Percentiles rank a stretch among this genome's conserved stretches.
Conservation (phyloP, 768 basidiomycete genomes). For the Serendipita sp. region DNA sequence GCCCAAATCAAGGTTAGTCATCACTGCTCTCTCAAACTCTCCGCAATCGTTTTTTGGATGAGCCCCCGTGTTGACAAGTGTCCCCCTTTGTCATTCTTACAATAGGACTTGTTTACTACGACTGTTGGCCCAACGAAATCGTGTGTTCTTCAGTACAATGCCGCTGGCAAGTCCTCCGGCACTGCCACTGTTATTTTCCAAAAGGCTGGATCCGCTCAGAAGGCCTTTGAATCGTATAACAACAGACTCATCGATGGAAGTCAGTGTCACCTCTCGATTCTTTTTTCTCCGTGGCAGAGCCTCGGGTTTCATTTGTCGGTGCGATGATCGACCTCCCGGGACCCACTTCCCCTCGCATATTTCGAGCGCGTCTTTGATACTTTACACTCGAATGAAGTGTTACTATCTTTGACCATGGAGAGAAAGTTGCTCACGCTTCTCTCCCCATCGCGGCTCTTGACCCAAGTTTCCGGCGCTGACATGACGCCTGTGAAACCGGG, state of each 20-base stretch:
- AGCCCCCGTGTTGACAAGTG: neutral
- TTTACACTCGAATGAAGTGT: neutral
- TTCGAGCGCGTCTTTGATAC: slow-evolving; percentile 8
- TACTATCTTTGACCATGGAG: neutral
- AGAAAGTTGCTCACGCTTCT: too few relatives aligned
- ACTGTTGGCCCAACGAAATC: slow-evolving; percentile 81
- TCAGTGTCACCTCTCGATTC: slow-evolving; percentile 66
- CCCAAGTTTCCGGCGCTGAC: too few relatives aligned
- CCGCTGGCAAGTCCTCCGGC: slow-evolving; percentile 77
- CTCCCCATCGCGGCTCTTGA: too few relatives aligned
- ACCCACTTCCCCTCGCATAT: neutral
- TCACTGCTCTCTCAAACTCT: too few relatives aligned
- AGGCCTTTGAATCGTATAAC: slow-evolving; percentile 90
- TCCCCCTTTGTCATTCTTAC: slow-evolving; percentile 6
- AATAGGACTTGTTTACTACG: slow-evolving; percentile 77
- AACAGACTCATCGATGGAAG: slow-evolving; percentile 99
- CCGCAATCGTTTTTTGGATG: neutral
- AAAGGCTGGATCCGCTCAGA: slow-evolving; percentile 75
- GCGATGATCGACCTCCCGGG: neutral
- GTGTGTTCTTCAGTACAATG: slow-evolving; percentile 75
- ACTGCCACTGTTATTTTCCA: slow-evolving; percentile 75
- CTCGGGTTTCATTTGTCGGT: neutral
- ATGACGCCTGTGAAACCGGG: too few relatives aligned
- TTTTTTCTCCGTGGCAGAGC: slow-evolving; percentile 28
- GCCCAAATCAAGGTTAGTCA: slow-evolving; percentile 71